A percentile compares a stretch with the other conserved stretches of the same genome.
Conservation (phyloP, 495 filamentous ascomycete species). For the Aspergillus nidulans region DNA sequence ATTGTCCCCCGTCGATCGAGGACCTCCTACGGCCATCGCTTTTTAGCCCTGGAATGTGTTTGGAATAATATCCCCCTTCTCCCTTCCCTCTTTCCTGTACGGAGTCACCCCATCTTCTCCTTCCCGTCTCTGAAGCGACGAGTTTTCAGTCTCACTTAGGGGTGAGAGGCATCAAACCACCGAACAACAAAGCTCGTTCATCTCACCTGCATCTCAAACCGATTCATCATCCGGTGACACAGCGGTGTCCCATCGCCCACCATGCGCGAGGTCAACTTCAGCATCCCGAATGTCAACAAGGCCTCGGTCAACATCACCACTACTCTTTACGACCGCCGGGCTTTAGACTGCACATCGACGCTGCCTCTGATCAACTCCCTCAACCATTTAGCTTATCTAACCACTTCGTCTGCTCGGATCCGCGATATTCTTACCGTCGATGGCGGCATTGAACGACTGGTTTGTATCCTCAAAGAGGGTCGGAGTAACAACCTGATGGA, state of each 20-base stretch:
- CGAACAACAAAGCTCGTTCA: neutral
- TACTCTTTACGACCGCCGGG: constrained; percentile 93
- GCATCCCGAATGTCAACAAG: constrained; percentile 99
- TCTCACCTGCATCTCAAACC: neutral
- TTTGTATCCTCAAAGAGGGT: constrained; percentile 96
- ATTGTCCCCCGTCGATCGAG: neutral
- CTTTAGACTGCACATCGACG: constrained; percentile 96
- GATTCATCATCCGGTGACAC: neutral
- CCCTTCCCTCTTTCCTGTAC: neutral
- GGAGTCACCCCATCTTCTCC: neutral
- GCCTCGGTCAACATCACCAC: constrained; percentile 98
- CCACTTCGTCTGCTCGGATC: constrained; percentile 96
- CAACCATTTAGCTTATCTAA: constrained; percentile 96
- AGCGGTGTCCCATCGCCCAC: constrained; percentile 25
- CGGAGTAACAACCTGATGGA: constrained; percentile 97
- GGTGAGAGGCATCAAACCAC: constrained; percentile 8
- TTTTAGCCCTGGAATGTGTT: constrained; percentile 13
- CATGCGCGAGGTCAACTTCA: constrained; percentile 99
- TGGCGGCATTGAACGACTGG: constrained; percentile 91
- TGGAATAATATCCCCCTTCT: constrained; percentile 3
- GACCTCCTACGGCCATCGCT: constrained; percentile 1
- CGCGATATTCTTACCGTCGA: constrained; percentile 96
- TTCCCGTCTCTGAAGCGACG: constrained; percentile 3
- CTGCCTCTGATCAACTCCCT: constrained; percentile 96
- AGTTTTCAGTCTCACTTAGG: constrained; percentile 17